Conservation (phyloP, 176 grass and related monocot genomes). For the Calamus simplicifolius region DNA sequence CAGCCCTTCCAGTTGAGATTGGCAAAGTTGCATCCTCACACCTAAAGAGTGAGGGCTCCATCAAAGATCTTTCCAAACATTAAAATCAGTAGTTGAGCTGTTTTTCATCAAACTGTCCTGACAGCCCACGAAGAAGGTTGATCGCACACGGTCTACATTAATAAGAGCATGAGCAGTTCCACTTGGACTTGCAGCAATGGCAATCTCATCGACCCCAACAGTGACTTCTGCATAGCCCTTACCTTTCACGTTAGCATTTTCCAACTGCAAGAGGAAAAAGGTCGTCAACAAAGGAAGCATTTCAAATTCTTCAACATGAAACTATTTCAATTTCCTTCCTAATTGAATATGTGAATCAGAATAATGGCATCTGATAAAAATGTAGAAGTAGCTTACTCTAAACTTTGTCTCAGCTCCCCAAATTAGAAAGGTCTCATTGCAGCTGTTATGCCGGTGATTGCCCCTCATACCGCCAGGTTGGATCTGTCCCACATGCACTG, state of each 20-base stretch:
- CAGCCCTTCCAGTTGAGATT: too few species aligned
- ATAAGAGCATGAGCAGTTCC: constrained; percentile 91
- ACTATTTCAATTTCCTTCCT: too few species aligned
- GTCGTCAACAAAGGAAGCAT: constrained; percentile 4
- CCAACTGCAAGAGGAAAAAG: constrained; percentile 37
- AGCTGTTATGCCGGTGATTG: constrained; percentile 85
- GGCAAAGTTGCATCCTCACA: too few species aligned
- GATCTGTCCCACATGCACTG: constrained; percentile 69
- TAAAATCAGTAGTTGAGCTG: constrained; percentile 77
- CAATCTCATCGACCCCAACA: constrained; percentile 61
- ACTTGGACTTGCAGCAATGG: constrained; percentile 54
- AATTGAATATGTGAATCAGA: too few species aligned
- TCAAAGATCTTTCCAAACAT: constrained; percentile 94
- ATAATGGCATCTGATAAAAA: neutral
- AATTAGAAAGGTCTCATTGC: constrained; percentile 89
- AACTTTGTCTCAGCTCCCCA: constrained; percentile 96
- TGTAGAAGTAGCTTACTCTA: constrained; percentile 37
- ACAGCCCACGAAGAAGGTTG: constrained; percentile 76
- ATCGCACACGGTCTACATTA: constrained; percentile 54
- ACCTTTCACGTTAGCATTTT: constrained; percentile 68
- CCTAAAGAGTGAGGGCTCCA: too few species aligned
- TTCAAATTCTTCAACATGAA: constrained; percentile 1
- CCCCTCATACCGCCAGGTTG: constrained; percentile 78
- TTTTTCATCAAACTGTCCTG: constrained; percentile 68
- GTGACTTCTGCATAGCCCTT: constrained; percentile 80